A percentile compares a stretch with the other conserved stretches of the same genome.
Evolutionary conservation across 345 rosid species (phyloP).

Genomic region (Trapa bicornis): DNA sequence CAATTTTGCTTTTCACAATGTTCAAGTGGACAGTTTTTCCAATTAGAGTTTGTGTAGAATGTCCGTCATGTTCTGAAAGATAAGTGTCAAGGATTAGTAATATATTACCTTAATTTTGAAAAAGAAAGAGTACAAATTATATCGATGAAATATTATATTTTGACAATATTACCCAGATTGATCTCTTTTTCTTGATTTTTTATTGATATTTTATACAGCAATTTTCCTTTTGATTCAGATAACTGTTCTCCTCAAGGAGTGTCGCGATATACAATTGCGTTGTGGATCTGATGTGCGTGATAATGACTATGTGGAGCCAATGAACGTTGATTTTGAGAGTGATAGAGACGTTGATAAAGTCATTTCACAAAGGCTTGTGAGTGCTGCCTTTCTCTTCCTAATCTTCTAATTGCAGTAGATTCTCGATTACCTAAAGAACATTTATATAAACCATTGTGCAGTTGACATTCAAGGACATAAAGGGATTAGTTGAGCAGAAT

Average conservation of each 20-base stretch:
- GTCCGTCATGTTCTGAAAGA: background rate
- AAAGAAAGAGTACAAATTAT: background rate
- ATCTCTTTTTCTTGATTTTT: background rate
- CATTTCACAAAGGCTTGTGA: slow-evolving; percentile 66
- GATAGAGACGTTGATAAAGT: slow-evolving; percentile 46
- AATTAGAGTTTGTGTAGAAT: background rate
- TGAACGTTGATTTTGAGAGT: slow-evolving; percentile 31
- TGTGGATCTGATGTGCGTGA: slow-evolving; percentile 51
- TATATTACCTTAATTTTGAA: background rate
- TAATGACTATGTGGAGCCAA: slow-evolving; percentile 25
- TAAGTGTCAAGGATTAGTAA: background rate
- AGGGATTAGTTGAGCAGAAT: slow-evolving; percentile 92
- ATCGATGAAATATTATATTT: background rate
- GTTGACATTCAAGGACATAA: slow-evolving; percentile 88
- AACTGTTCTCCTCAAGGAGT: slow-evolving; percentile 84
- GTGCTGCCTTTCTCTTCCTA: slow-evolving; percentile 10
- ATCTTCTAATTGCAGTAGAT: background rate
- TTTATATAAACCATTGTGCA: slow-evolving; percentile 26
- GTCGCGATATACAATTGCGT: slow-evolving; percentile 84
- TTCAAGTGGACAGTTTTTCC: background rate
- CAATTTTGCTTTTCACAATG: background rate
- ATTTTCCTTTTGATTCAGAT: slow-evolving; percentile 35
- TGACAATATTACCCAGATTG: background rate
- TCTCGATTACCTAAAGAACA: background rate
- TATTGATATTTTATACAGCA: background rate